Evolutionary conservation across 2,329 filamentous ascomycete species (phyloP), one percentile per base, ranked within the genome.

Genomic region (Pseudophaeomoniella oleicola): DNA sequence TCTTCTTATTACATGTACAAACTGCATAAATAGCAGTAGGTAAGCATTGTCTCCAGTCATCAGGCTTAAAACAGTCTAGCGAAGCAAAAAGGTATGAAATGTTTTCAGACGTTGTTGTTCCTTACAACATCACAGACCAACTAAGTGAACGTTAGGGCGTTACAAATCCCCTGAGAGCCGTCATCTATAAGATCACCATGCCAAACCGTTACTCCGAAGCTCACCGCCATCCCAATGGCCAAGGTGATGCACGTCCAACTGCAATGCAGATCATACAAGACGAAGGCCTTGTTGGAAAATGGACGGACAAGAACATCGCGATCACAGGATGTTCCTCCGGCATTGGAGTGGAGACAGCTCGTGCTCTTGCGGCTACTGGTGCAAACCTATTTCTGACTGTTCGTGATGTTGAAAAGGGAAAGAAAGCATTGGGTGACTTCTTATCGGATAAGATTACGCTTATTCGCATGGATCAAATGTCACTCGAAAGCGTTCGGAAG

Each of bases 241-340:
- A 44, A 9, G 46, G 46, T 5, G 51, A 55, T 34, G 40, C 42
- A 5, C 44, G 52, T 4, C 49, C 47, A 19, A 54, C 44, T 5
- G 41, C 41, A 16, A 33, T 41, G 3, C 46, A 53, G 35, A 49
- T 53, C 12, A 39, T 52, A 35, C 33, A 42, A 19, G 47, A 52
- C 16, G 43, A 53, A 34, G 34, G 18, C 3, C 30, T 53, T 6
- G 34, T 42, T 16, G 40, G 37, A 13, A 39, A 40, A 16, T 34
- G 45, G 4, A 36, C 40, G 1, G 56, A 49, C 33, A 61, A 59
- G 33, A 54, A 59, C 15, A 46, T 58, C 5, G 41, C 67, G 11
- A 53, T 67, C 31, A 67, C 64, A 0, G 64, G 64, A n/a, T 49
- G 47, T 13, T 57, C 55, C 4, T 52, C 58, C 12, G 64, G 63